Conservation (phyloP, 139 green algal genomes). For the Eudorina sp. region DNA sequence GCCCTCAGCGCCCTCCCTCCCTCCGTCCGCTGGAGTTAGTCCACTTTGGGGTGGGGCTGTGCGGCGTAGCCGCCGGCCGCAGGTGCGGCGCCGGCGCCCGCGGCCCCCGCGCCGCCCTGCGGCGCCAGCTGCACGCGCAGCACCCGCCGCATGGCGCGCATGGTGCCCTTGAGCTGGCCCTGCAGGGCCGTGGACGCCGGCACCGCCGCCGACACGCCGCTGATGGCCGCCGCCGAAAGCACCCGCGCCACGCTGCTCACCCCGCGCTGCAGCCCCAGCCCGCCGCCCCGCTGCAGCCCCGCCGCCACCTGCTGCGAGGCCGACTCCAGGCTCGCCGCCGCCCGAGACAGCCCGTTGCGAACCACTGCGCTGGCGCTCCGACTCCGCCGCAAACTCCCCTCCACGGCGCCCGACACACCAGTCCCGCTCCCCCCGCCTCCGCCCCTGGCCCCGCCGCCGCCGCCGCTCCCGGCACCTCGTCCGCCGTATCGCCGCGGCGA, state of each 20-base stretch:
- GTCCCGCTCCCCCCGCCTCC: not conserved
- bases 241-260: conserved; percentile 25
- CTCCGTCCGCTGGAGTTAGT: too few species aligned
- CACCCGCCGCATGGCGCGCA: not conserved
- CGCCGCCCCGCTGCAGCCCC: not conserved
- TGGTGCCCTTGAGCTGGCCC: conserved; percentile 27
- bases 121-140: conserved; percentile 12
- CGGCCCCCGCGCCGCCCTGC: not conserved
- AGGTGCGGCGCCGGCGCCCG: not conserved
- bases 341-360: not conserved
- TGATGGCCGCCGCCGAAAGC: not conserved
- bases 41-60: not conserved
- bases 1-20: too few species aligned
- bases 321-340: not conserved
- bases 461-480: not conserved
- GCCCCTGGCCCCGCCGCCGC: not conserved
- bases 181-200: conserved; percentile 3
- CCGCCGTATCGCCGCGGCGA: not conserved
- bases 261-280: not conserved
- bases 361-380: not conserved
- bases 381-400: conserved; percentile 5
- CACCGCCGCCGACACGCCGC: conserved; percentile 29
- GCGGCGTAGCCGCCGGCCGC: not conserved
- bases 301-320: conserved; percentile 34
- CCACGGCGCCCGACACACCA: too few species aligned